These are phyloP conservation scores for Colletotrichum sp. DNA, from an alignment of 2,329 filamentous ascomycete species.

Conservation along the genomic window DNA sequence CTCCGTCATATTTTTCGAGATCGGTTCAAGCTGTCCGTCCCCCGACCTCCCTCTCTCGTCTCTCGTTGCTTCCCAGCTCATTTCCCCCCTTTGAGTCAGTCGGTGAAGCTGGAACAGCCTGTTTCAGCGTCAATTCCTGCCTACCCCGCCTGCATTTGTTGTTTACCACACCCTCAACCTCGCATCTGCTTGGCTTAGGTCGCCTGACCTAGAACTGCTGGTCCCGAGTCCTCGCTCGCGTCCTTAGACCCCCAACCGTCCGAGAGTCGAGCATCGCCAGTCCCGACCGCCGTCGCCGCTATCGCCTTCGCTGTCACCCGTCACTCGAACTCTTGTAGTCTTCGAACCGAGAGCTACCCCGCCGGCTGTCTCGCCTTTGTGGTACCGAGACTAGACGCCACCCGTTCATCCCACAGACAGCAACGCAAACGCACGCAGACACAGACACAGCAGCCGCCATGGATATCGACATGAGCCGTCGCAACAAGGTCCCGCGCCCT, in stretches of 20 bases:
- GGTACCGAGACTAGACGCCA: constrained; percentile 16
- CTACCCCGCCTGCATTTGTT: constrained; percentile 17
- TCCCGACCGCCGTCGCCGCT: background rate
- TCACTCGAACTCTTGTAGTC: background rate
- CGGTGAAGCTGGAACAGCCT: constrained; percentile 13
- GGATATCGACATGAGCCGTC: constrained; percentile 79
- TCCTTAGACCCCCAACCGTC: background rate
- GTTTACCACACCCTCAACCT: constrained; percentile 16
- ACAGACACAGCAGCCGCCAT: constrained; percentile 28
- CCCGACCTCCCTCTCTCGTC: background rate
- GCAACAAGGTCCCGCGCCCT: constrained; percentile 84
- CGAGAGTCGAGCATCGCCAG: constrained; percentile 1
- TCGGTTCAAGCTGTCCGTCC: background rate
- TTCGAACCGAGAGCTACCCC: background rate
- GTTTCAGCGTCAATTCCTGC: constrained; percentile 21
- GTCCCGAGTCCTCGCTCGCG: background rate
- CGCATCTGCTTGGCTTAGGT: constrained; percentile 1
- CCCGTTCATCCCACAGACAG: constrained; percentile 3
- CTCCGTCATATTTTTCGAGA: constrained; percentile 1
- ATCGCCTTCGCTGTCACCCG: background rate
- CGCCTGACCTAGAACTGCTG: constrained; percentile 10
- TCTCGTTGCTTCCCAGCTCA: constrained; percentile 7
- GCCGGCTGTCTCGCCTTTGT: constrained; percentile 11
- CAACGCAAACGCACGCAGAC: background rate
- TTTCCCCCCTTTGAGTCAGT: background rate